Base-by-base conservation (phyloP, 129 eudicot genomes). In the Pittosporum tobira region DNA sequence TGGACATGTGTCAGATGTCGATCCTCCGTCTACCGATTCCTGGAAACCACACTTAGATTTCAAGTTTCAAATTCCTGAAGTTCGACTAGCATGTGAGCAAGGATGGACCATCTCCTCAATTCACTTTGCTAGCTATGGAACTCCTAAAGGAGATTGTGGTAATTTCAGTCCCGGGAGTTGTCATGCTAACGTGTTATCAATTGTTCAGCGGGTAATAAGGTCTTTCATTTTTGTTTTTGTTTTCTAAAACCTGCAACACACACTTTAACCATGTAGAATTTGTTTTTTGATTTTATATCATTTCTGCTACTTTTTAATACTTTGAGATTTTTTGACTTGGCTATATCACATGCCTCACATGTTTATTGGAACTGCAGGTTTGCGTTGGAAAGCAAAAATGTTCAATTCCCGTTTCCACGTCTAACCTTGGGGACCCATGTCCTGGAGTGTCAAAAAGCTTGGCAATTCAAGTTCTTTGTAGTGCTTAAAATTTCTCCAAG, bases 41-140 rank as follows among this genome's bases (percentile, higher is more conserved):
- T 80, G 88, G 94, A 57, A 65, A 69, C 67, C 75, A 16, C 18
- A 73, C 43, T 45, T 45, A 8, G 81, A 71, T 49, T 71, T 74
- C 44, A 43, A 40, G 48, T 69, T 81, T 44, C 72, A 40, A 59
- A 72, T 13, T 30, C 88, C 88, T 49, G 57, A 65, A 60, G 69
- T 77, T 52, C 82, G 67, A 55, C 70, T 85, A 64, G 51, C 40
- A 6, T 85, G 94, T 78, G 88, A 81, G 9, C 63, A 59, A 23
- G 88, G 85, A 44, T 77, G 80, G 82, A 66, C 46, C 44, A 75
- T 85, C 24, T 37, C 77, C 45, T 66, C 81, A 5, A 19, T 85
- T 62, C 43, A 45, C 19, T 85, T 81, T 44, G 94, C 94, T 3
- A 75, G 88, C 74, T 81, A 72, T 65, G 94, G 94, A 18, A 75